Evolutionary conservation across 768 basidiomycete genomes (phyloP).

Genomic region (Suillus alpinus): DNA sequence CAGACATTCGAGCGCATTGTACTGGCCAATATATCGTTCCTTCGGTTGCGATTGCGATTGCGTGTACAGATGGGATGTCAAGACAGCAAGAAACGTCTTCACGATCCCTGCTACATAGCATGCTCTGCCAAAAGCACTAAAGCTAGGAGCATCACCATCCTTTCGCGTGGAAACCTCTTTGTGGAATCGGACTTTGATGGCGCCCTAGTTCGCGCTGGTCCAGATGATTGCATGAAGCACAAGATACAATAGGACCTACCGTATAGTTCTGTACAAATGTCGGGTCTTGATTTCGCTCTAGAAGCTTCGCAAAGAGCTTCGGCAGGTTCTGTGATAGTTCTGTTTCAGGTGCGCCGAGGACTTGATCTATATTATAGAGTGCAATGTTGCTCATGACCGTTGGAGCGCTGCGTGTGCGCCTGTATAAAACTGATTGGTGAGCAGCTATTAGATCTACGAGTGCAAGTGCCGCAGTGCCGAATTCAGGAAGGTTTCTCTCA

Average conservation of each 20-base stretch:
- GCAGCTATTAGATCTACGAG: not conserved
- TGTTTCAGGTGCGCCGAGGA: conserved; percentile 13
- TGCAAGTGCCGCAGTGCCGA: not conserved
- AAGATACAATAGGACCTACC: conserved; percentile 5
- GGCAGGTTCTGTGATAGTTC: conserved; percentile 16
- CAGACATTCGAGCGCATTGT: conserved; percentile 23
- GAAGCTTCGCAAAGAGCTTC: conserved; percentile 20
- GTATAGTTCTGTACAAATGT: conserved; percentile 19
- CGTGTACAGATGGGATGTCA: conserved; percentile 13
- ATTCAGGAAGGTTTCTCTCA: not conserved
- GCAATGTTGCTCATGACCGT: conserved; percentile 15
- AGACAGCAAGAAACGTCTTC: conserved; percentile 22
- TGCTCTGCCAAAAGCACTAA: conserved; percentile 18
- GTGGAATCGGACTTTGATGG: conserved; percentile 13
- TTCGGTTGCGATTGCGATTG: conserved; percentile 10
- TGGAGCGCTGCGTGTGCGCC: not conserved
- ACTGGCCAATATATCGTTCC: conserved; percentile 16
- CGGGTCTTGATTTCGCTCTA: conserved; percentile 21
- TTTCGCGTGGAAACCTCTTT: not conserved
- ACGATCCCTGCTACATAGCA: conserved; percentile 27
- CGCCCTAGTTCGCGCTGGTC: conserved; percentile 4
- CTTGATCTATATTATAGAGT: conserved; percentile 14
- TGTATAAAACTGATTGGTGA: not conserved
- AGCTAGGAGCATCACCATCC: not conserved
- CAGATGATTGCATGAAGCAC: not conserved